These are phyloP conservation scores for Triadica sebifera DNA, from an alignment of 345 rosid genomes.

Conservation along the genomic window DNA sequence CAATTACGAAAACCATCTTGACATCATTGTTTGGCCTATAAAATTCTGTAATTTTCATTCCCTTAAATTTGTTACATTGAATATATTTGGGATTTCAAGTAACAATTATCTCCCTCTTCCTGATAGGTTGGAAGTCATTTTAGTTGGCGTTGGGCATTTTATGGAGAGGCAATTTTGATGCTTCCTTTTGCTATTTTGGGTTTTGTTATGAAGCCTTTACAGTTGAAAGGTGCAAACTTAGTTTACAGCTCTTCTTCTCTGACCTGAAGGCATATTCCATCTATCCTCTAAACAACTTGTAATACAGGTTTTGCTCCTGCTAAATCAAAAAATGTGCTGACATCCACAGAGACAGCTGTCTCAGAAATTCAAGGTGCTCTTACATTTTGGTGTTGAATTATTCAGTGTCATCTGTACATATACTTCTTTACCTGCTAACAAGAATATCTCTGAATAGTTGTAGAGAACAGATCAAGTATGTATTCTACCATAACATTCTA, in stretches of 20 bases:
- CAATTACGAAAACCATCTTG: not conserved
- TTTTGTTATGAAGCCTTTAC: constrained; percentile 80
- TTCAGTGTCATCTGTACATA: not conserved
- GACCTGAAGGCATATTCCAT: constrained; percentile 5
- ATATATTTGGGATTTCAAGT: not conserved
- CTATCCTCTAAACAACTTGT: constrained; percentile 25
- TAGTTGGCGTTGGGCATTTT: constrained; percentile 88
- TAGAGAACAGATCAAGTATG: constrained; percentile 4
- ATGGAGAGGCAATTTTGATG: constrained; percentile 90
- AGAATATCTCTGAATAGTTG: not conserved
- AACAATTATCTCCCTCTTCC: constrained; percentile 17
- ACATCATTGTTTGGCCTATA: not conserved
- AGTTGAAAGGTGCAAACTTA: constrained; percentile 62
- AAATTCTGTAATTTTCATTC: not conserved
- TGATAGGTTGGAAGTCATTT: constrained; percentile 63
- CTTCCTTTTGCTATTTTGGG: constrained; percentile 80
- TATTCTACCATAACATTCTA: not conserved
- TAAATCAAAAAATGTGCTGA: constrained; percentile 36
- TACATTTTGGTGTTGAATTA: not conserved
- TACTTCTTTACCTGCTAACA: not conserved
- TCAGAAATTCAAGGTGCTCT: constrained; percentile 45
- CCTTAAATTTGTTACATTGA: constrained; percentile 2
- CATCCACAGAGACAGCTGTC: constrained; percentile 46
- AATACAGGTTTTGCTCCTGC: constrained; percentile 68
- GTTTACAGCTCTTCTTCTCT: not conserved